Evolutionary conservation across 148 eudicot genomes (phyloP).

Genomic region (Pouteria glomerata): DNA sequence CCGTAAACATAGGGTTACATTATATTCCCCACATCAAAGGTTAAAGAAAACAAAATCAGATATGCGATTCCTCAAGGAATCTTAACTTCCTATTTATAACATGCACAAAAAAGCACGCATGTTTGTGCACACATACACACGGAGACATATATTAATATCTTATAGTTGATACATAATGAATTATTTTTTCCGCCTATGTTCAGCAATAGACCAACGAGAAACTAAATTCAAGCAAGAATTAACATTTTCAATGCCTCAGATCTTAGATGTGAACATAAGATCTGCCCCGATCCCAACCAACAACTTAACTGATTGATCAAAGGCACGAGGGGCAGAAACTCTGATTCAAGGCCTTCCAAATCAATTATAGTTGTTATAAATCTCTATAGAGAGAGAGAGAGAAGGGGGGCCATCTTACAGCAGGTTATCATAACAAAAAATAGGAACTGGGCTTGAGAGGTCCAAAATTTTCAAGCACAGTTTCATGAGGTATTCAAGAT

Average conservation of each 20-base stretch:
- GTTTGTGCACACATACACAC: too few species aligned
- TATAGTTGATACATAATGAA: too few species aligned
- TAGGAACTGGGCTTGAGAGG: neutral
- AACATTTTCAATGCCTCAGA: too few species aligned
- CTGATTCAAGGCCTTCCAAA: neutral
- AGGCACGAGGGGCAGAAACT: neutral
- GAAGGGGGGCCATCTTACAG: too few species aligned
- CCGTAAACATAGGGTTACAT: neutral
- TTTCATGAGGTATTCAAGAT: too few species aligned
- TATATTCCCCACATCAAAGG: neutral
- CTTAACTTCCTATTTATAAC: too few species aligned
- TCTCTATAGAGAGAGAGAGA: too few species aligned
- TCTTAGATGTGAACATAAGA: too few species aligned
- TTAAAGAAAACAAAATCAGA: neutral
- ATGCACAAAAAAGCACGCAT: too few species aligned
- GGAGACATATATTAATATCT: too few species aligned
- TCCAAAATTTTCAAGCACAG: neutral
- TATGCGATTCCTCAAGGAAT: too few species aligned
- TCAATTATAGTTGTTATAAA: neutral
- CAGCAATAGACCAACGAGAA: neutral
- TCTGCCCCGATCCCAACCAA: neutral
- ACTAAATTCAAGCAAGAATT: neutral
- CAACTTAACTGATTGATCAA: neutral
- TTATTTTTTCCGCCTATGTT: too few species aligned
- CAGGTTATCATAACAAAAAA: neutral